phyloP scores from a whole-genome alignment of 331 rosid species.

The Quercus phellos region DNA sequence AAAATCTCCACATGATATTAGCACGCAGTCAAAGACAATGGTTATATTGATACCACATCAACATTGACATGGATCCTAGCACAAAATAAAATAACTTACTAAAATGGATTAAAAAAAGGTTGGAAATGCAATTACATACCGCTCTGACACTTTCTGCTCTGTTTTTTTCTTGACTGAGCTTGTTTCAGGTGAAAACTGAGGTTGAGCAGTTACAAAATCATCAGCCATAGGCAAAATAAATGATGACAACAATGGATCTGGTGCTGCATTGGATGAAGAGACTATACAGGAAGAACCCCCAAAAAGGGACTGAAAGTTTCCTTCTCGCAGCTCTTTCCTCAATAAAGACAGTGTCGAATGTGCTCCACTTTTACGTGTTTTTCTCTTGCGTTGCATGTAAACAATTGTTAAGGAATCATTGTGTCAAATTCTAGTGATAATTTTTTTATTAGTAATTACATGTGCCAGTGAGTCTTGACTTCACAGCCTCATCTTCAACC shows the following conservation, averaged over 20 bases:
- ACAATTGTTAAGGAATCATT: constrained; percentile 51
- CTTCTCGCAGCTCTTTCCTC: constrained; percentile 94
- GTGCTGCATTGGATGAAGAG: constrained; percentile 70
- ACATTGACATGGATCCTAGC: not conserved
- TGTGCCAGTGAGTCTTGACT: not conserved
- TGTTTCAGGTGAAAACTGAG: constrained; percentile 53
- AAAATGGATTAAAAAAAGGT: not conserved
- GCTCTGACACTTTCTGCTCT: constrained; percentile 42
- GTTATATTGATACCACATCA: not conserved
- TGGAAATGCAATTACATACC: constrained; percentile 34
- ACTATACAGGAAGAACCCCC: constrained; percentile 70
- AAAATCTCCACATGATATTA: not conserved
- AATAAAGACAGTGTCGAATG: constrained; percentile 81
- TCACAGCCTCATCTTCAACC: not conserved
- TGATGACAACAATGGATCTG: constrained; percentile 87
- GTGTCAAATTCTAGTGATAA: too few species aligned
- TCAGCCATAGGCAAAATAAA: constrained; percentile 79
- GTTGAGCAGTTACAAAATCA: constrained; percentile 55
- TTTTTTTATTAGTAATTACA: too few species aligned
- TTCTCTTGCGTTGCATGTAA: constrained; percentile 94
- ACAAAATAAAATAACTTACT: not conserved
- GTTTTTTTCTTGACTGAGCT: constrained; percentile 54
- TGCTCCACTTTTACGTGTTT: constrained; percentile 82
- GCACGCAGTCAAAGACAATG: not conserved
- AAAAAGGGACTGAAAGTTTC: constrained; percentile 78